Evolutionary conservation across 345 rosid species (phyloP).

Genomic region (Triadica sebifera): DNA sequence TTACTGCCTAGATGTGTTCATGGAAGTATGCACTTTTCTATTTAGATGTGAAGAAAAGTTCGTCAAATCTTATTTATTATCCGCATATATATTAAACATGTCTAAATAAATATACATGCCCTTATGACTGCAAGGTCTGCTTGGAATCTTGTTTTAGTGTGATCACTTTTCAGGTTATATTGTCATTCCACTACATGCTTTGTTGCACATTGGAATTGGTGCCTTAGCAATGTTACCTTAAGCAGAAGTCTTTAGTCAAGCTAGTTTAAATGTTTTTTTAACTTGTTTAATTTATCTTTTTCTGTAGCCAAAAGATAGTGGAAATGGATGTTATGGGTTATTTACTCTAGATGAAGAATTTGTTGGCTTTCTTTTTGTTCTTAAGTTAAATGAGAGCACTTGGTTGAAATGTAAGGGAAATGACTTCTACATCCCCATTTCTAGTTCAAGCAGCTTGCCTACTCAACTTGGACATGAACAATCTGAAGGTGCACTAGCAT

Average conservation of each 20-base stretch:
- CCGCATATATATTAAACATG: too few relatives aligned
- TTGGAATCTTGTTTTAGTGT: too few relatives aligned
- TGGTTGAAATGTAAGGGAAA: conserved; percentile 69
- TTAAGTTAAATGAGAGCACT: conserved; percentile 59
- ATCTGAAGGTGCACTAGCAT: conserved; percentile 32
- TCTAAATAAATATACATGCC: too few relatives aligned
- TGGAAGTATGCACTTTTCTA: too few relatives aligned
- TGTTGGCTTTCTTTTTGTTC: conserved; percentile 78
- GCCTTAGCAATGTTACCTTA: neutral
- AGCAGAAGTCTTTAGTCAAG: conserved; percentile 1
- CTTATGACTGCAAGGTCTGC: too few relatives aligned
- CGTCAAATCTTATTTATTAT: too few relatives aligned
- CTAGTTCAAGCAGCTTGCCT: conserved; percentile 41
- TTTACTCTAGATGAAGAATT: conserved; percentile 64
- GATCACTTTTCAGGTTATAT: too few relatives aligned
- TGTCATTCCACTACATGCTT: too few relatives aligned
- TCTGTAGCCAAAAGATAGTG: conserved; percentile 60
- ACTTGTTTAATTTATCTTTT: conserved; percentile 10
- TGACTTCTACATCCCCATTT: conserved; percentile 76
- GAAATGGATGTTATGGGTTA: conserved; percentile 52
- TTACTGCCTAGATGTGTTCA: too few relatives aligned
- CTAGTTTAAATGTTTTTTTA: conserved; percentile 5
- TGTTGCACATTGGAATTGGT: neutral
- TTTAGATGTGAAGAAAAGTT: too few relatives aligned
- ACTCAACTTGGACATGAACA: conserved; percentile 26